Base-by-base conservation (phyloP, 2,329 filamentous ascomycete genomes). In the Calonectria pteridis region DNA sequence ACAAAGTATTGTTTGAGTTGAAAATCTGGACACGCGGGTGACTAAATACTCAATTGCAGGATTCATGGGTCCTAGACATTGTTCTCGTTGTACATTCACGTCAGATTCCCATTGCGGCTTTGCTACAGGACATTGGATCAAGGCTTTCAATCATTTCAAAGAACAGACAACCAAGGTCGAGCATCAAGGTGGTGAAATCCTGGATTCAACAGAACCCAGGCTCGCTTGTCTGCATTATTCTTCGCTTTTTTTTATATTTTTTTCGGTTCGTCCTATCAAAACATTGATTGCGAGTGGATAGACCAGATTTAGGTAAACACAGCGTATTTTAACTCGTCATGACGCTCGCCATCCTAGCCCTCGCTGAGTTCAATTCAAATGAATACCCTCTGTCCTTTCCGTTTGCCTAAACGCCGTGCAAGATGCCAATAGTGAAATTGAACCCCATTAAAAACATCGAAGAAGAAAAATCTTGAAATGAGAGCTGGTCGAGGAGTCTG, bases 391-490 rank as follows among this genome's bases (percentile, higher is more conserved):
- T 69, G 69, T 71, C 67, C 64, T 70, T 75, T 74, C 62, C 77
- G 75, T 76, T 75, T 77, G 78, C 79, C 81, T 74, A 74, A 83
- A 83, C 82, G 82, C 82, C 82, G 77, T 70, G 74, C 74, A 71
- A 65, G 76, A 79, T 79, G 78, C 78, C 50, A 69, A 71, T 35
- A 68, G 50, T 69, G 76, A 75, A 76, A 71, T 70, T 67, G 37
- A 66, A 71, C 76, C 72, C 51, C 71, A 59, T 62, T 63, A 73
- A 79, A 64, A 75, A 77, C 75, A 72, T 73, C 65, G 35, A 74
- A 69, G 67, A 29, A 64, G 71, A 23, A 43, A 18, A 35, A 37
- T 65, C 58, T 23, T 16, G 33, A 58, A 40, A 26, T 37, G 55
- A 62, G 55, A 35, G 23, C 55, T 37, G 35, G 55, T 40, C 55